Evolutionary conservation across 345 rosid species (phyloP).

Genomic region (Salix koriyanagi): DNA sequence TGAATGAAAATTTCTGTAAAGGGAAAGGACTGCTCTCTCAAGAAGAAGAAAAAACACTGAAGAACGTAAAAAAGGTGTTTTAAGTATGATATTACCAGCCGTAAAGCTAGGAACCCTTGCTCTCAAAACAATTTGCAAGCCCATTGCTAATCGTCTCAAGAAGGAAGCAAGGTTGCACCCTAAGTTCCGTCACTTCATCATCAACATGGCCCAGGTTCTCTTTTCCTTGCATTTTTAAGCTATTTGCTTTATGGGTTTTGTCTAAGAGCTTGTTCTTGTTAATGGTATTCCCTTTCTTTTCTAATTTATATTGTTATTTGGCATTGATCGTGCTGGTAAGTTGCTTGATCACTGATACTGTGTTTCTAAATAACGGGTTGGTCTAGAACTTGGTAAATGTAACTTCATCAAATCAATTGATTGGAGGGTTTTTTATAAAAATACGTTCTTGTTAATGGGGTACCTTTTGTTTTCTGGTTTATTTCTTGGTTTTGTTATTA

Average conservation of each 20-base stretch:
- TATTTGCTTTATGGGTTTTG: background rate
- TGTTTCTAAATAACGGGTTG: background rate
- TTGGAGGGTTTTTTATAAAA: too few relatives aligned
- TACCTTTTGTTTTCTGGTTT: background rate
- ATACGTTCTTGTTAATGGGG: background rate
- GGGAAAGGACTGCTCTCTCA: background rate
- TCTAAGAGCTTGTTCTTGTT: background rate
- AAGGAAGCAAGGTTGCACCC: constrained; percentile 66
- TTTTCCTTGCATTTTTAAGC: background rate
- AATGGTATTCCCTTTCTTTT: background rate
- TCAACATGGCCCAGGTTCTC: constrained; percentile 72
- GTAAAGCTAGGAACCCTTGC: constrained; percentile 79
- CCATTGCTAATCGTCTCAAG: constrained; percentile 77
- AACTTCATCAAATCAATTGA: too few relatives aligned
- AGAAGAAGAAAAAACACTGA: background rate
- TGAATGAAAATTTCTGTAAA: too few relatives aligned
- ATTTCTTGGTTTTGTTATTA: too few relatives aligned
- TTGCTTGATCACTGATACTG: background rate
- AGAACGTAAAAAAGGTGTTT: too few relatives aligned
- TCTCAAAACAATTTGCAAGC: constrained; percentile 65
- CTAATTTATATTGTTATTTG: background rate
- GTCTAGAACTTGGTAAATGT: background rate
- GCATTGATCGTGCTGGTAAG: background rate
- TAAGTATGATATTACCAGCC: constrained; percentile 47
- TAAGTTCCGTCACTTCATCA: constrained; percentile 62